Base-by-base conservation (phyloP, 129 eudicot species). In the Flaveria robusta region DNA sequence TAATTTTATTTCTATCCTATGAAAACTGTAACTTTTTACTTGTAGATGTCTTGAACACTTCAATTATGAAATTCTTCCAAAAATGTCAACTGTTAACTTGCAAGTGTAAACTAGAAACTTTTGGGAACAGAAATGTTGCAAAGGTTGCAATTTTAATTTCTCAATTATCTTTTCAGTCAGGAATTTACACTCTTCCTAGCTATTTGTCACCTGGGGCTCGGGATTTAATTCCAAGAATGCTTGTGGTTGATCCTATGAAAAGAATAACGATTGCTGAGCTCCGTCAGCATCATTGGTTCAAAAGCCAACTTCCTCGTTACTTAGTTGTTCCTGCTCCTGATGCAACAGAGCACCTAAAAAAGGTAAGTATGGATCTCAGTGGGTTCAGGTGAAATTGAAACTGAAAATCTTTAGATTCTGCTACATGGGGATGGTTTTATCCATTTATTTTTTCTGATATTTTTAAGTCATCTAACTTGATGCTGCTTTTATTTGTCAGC, bases 181-280 rank as follows among this genome's bases (percentile, higher is more conserved):
- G 97, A 77, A 66, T 87, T 11, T 91, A 91, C 74, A 89, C 97
- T 43, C 96, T 91, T 80, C 97, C 97, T 14, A 91, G 96, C 58
- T 96, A 91, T 82, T 84, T 91, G 69, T 89, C 97, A 23, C 79
- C 87, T 54, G 92, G 92, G 63, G 97, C 96, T 34, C 83, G 92
- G 47, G 96, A 91, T 75, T 76, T 91, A 70, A 89, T 91, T 63
- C 89, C 92, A 67, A 89, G 86, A 78, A 72, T 91, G 90, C 92
- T 91, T 46, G 81, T 85, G 23, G 97, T 91, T 70, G 96, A 91
- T 67, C 97, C 97, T 15, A 69, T 91, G 82, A 91, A 89, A 81
- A 82, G 97, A 72, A 86, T 91, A 69, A 83, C 92, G 27, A 83
- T 87, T 59, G 74, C 83, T 78, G 95, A 88, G 77, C 84, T 91